phyloP scores from a whole-genome alignment of 345 rosid species.

The Hypericum androsaemum region DNA sequence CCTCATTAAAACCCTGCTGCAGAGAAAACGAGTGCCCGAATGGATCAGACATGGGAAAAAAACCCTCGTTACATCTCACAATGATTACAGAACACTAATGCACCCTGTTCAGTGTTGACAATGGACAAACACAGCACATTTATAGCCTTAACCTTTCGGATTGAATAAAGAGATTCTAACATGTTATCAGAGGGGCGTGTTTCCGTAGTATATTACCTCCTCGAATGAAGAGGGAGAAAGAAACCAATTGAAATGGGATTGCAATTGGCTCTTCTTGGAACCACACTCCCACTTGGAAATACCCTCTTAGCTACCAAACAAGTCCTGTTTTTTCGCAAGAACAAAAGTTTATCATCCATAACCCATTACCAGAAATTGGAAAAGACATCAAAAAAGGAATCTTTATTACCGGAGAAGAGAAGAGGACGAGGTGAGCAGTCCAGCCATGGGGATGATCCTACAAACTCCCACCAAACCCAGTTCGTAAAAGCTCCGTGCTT shows the following conservation, averaged over 20 bases:
- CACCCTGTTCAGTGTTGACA: too few relatives aligned
- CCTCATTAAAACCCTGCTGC: too few relatives aligned
- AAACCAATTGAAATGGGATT: slow-evolving; percentile 15
- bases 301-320: slow-evolving; percentile 22
- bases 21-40: too few relatives aligned
- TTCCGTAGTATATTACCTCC: slow-evolving; percentile 27
- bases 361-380: not conserved
- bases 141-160: too few relatives aligned
- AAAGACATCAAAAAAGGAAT: not conserved
- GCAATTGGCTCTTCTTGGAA: slow-evolving; percentile 14
- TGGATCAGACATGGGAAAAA: too few relatives aligned
- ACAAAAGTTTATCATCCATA: slow-evolving; percentile 9
- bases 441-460: slow-evolving; percentile 34
- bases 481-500: too few relatives aligned
- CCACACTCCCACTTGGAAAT: slow-evolving; percentile 18
- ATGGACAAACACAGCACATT: too few relatives aligned
- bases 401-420: slow-evolving; percentile 42
- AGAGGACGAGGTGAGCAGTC: slow-evolving; percentile 26
- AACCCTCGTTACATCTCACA: too few relatives aligned
- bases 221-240: slow-evolving; percentile 26
- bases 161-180: too few relatives aligned
- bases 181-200: too few relatives aligned
- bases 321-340: slow-evolving; percentile 25
- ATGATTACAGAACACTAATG: too few relatives aligned
- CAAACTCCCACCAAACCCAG: too few relatives aligned